Base-by-base conservation (phyloP, 148 eudicot species). In the Nepenthes mirabilis region DNA sequence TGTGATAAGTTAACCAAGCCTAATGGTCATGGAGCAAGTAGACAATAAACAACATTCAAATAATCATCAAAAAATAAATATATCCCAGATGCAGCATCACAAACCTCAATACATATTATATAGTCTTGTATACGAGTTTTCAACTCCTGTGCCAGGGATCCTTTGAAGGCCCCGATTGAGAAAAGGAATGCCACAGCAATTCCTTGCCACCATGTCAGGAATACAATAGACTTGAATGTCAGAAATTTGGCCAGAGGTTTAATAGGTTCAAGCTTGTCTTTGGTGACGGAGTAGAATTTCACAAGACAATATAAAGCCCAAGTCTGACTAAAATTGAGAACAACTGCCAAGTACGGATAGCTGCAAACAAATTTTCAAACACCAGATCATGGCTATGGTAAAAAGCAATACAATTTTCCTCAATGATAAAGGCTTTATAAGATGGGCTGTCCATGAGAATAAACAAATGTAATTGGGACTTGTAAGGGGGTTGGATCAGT, bases 181-280 rank as follows among this genome's bases (percentile, higher is more conserved):
- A 93, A 86, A 48, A 93, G 91, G 62, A 93, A 93, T 45, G 96
- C 98, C 59, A 93, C 87, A 43, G 82, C 88, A 49, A 93, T 62
- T 60, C 98, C 98, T 88, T 93, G 98, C 98, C 98, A 88, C 98
- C 98, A 93, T 50, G 98, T 93, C 78, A 93, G 66, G 72, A 93
- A 93, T 32, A 93, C 86, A 59, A 93, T 93, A 10, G 98, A 88
- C 85, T 93, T 93, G 74, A 93, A 88, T 37, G 88, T 82, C 76
- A 93, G 80, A 79, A 93, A 93, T 72, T 93, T 93, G 52, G 98
- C 96, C 82, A 93, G 70, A 61, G 98, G 98, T 76, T 88, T 93
- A 63, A 93, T 93, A 32, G 98, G 95, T 43, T 86, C 87, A 67
- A 93, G 81, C 64, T 82, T 88, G 61, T 79, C 81, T 76, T 88